These are phyloP conservation scores for Kodamaea restingae DNA, from an alignment of 805 yeast species.

Conservation along the genomic window DNA sequence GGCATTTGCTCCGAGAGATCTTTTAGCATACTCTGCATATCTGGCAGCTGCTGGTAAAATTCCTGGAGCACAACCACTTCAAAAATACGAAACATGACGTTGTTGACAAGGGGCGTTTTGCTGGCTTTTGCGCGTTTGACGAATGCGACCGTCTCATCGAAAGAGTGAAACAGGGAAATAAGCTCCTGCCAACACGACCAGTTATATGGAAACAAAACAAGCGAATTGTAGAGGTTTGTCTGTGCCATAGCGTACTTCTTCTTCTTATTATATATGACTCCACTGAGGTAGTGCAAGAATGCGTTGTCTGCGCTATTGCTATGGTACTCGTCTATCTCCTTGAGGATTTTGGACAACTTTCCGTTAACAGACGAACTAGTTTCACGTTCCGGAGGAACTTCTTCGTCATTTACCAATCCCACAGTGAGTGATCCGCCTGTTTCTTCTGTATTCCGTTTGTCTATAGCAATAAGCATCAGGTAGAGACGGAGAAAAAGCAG, in stretches of 20 bases:
- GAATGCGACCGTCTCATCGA: slow-evolving; percentile 54
- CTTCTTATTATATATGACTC: slow-evolving; percentile 60
- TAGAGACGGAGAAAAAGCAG: slow-evolving; percentile 64
- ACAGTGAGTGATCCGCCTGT: slow-evolving; percentile 60
- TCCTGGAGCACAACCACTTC: slow-evolving; percentile 69
- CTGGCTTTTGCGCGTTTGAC: slow-evolving; percentile 35
- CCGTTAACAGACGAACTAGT: slow-evolving; percentile 21
- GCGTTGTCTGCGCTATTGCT: slow-evolving; percentile 37
- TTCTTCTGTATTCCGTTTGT: slow-evolving; percentile 67
- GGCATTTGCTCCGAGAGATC: slow-evolving; percentile 59
- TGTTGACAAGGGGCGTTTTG: slow-evolving; percentile 27
- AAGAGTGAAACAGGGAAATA: slow-evolving; percentile 52
- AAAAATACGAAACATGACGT: slow-evolving; percentile 49
- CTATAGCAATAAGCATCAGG: slow-evolving; percentile 70
- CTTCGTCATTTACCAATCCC: slow-evolving; percentile 13
- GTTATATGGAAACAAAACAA: slow-evolving; percentile 71
- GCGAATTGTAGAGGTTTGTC: slow-evolving; percentile 53
- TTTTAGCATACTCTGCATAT: slow-evolving; percentile 47
- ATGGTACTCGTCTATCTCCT: slow-evolving; percentile 36
- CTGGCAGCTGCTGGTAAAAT: slow-evolving; percentile 63
- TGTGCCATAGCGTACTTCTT: slow-evolving; percentile 61
- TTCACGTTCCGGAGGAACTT: slow-evolving; percentile 7
- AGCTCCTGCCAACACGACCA: slow-evolving; percentile 95
- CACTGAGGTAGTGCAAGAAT: slow-evolving; percentile 67
- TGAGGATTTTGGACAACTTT: slow-evolving; percentile 31